Conservation (phyloP, 2,329 filamentous ascomycete species). For the Diaporthe eres region DNA sequence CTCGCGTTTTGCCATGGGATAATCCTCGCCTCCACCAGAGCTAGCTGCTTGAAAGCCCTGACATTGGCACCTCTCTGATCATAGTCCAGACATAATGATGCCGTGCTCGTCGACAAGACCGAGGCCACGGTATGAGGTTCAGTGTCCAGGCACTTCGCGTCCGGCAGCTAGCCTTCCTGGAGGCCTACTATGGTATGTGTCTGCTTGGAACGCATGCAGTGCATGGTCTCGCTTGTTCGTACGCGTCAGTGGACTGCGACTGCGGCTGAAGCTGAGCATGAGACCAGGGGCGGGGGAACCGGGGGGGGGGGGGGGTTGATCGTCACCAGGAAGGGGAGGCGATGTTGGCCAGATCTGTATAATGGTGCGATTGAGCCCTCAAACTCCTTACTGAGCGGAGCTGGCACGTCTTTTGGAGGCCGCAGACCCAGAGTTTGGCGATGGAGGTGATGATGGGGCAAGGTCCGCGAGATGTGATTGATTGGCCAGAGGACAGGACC, state of each 20-base stretch:
- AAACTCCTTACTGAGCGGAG: background rate
- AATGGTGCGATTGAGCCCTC: background rate
- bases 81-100: background rate
- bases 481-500: background rate
- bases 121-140: background rate
- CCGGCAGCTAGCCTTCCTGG: constrained; percentile 5
- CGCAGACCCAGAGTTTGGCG: constrained; percentile 11
- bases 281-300: background rate
- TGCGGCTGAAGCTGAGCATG: constrained; percentile 26
- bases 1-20: background rate
- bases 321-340: background rate
- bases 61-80: background rate
- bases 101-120: background rate
- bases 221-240: background rate
- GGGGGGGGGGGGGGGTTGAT: background rate
- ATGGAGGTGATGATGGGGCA: background rate
- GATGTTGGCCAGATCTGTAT: background rate
- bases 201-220: background rate
- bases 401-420: background rate
- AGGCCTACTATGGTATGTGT: background rate
- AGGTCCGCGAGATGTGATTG: background rate
- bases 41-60: background rate
- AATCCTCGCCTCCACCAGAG: background rate
- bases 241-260: constrained; percentile 22
- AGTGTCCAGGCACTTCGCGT: background rate